These are phyloP conservation scores for Phaeotremella fagi DNA, from an alignment of 768 basidiomycete genomes.

Conservation along the genomic window DNA sequence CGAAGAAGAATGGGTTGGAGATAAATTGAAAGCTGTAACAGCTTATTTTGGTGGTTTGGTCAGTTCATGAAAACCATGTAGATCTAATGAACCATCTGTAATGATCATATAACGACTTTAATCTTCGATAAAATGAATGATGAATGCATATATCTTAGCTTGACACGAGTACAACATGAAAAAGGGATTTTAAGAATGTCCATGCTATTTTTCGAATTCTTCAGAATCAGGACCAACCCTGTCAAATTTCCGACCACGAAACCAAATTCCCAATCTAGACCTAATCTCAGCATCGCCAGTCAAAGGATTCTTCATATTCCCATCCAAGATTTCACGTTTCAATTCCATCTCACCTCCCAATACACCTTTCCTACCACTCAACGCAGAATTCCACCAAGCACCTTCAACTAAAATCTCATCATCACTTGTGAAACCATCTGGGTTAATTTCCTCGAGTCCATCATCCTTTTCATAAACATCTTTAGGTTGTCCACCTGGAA, in stretches of 20 bases:
- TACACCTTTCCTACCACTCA: constrained; percentile 57
- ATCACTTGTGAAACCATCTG: constrained; percentile 8
- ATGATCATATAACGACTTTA: no score
- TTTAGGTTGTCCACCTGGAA: constrained; percentile 54
- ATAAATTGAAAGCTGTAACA: constrained; percentile 86
- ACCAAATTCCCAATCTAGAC: constrained; percentile 16
- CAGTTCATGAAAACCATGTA: not conserved
- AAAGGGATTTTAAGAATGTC: no score
- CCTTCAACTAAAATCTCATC: constrained; percentile 50
- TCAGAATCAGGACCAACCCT: constrained; percentile 14
- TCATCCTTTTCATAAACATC: not conserved
- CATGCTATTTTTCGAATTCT: no score
- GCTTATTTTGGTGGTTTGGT: constrained; percentile 84
- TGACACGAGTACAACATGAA: no score
- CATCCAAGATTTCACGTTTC: constrained; percentile 57
- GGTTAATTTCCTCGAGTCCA: not conserved
- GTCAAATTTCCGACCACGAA: constrained; percentile 11
- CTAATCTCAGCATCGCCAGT: constrained; percentile 10
- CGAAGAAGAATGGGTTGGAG: constrained; percentile 95
- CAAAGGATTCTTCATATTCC: not conserved
- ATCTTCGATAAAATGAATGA: no score
- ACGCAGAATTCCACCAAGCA: constrained; percentile 66
- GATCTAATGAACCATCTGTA: no score
- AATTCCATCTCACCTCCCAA: constrained; percentile 61
- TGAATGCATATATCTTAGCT: no score